Base-by-base conservation (phyloP, 345 rosid species). In the Hibiscus syriacus region DNA sequence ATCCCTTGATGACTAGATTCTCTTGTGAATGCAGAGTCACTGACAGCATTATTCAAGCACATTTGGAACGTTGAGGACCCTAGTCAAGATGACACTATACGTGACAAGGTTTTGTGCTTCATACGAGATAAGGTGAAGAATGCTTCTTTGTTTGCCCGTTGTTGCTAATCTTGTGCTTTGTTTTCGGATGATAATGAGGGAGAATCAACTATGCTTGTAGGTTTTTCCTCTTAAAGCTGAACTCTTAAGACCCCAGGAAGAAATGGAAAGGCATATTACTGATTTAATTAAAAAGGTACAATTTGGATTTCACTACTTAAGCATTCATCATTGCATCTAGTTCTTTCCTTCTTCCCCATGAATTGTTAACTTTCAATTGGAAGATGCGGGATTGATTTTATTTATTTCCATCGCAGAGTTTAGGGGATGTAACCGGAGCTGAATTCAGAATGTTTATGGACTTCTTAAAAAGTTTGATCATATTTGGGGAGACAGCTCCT, bases 381-480 rank as follows among this genome's bases (percentile, higher is more conserved):
- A 63, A 67, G 19, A 34, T 64, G 26, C 66, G 30, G 57, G 19
- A 34, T 27, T 75, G 20, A 70, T 67, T 69, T 70, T 63, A 17
- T 49, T 56, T 69, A 56, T 55, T 73, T 56, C 36, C 55, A 53
- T 78, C 60, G 64, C 85, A 95, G 99, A 85, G 99, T 74, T 81
- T 90, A 72, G 90, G 80, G 81, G 99, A 92, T 84, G 98, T 95
- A 73, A 91, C 98, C 61, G 99, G 96, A 74, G 89, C 88, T 17
- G 99, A 95, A 61, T 95, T 95, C 74, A 90, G 85, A 78, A 95
- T 95, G 99, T 95, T 95, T 73, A 88, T 92, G 94, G 99, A 95
- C 77, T 95, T 95, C 83, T 76, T 95, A 69, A 92, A 83, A 79
- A 80, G 85, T 75, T 84, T 95, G 77, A 88, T 80, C 78, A 83